Evolutionary conservation across 129 eudicot genomes (phyloP), one percentile per base, ranked within the genome.

Genomic region (Arctium lappa): DNA sequence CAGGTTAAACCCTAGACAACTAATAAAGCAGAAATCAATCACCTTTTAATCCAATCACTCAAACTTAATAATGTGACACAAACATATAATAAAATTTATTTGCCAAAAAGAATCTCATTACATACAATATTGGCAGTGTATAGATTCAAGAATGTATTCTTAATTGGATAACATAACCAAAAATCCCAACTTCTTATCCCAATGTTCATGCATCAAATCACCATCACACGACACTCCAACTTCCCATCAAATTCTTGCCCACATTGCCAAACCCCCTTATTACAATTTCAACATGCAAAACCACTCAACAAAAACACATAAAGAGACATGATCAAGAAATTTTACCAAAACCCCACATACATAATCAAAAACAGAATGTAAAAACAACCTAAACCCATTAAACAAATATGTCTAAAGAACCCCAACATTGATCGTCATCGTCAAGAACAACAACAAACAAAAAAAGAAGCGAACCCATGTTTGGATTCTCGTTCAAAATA

Each of bases 391-490:
- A 42, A 68, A 22, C 27, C 76, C 27, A 76, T 66, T 8, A 11
- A 36, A 46, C 33, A 69, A 82, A 44, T 0, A 75, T 15, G 76
- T 46, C 76, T 46, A 40, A 34, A 83, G 72, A 83, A 72, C 33
- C 72, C n/a, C 86, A 44, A 78, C 86, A 84, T 84, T 84, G 86
- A 84, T 84, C 60, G 40, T 27, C 73, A 13, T 72, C 79, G 60
- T 8, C 18, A 38, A 70, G 29, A 72, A 33, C 5, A 73, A 46
- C 33, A 40, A 29, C 73, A 37, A 84, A 78, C 74, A 84, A 22
- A 62, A 79, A 84, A 6, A 75, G 81, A 66, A 84, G 62, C 60
- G 72, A 42, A 30, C 68, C 60, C 53, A 63, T 72, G 75, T 73
- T 27, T 2, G 36, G 79, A 74, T 56, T 73, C 79, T 11, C 74